phyloP scores from a whole-genome alignment of 305 asterid species.

The Plantago coronopus region DNA sequence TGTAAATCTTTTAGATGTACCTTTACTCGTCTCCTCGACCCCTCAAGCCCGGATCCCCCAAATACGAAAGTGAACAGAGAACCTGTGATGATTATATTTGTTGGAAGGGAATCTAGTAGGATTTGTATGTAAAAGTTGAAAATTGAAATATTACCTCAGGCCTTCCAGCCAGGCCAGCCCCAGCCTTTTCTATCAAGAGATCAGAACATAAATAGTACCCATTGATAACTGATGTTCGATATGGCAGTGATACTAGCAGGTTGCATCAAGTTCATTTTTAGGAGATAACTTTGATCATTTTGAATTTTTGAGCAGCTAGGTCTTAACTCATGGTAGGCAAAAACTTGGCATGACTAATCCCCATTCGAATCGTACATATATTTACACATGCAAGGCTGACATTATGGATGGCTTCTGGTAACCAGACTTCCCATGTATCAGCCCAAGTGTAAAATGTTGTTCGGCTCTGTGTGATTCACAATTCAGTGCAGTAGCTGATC shows the following conservation, averaged over 20 bases:
- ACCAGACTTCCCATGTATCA: too few relatives aligned
- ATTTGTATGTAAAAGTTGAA: neutral
- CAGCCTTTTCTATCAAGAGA: too few relatives aligned
- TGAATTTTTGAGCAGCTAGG: neutral
- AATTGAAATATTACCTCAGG: neutral
- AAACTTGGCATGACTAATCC: too few relatives aligned
- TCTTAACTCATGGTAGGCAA: neutral
- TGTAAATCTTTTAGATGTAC: neutral
- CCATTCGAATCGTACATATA: too few relatives aligned
- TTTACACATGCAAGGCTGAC: too few relatives aligned
- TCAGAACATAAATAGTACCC: too few relatives aligned
- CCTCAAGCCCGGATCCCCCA: neutral
- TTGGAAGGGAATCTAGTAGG: neutral
- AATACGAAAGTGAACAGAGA: neutral
- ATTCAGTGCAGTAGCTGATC: too few relatives aligned
- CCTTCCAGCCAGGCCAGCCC: too few relatives aligned
- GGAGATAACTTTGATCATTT: constrained; percentile 13
- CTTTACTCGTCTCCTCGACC: neutral
- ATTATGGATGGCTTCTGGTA: too few relatives aligned
- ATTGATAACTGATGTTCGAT: neutral
- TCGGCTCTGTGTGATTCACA: too few relatives aligned
- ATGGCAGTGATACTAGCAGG: neutral
- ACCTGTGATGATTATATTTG: neutral
- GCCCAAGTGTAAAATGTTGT: too few relatives aligned
- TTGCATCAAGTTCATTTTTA: constrained; percentile 10